A percentile compares a stretch with the other conserved stretches of the same genome.
Evolutionary conservation across 1,284 basidiomycete genomes (phyloP).

Genomic region (Marasmius sp.): DNA sequence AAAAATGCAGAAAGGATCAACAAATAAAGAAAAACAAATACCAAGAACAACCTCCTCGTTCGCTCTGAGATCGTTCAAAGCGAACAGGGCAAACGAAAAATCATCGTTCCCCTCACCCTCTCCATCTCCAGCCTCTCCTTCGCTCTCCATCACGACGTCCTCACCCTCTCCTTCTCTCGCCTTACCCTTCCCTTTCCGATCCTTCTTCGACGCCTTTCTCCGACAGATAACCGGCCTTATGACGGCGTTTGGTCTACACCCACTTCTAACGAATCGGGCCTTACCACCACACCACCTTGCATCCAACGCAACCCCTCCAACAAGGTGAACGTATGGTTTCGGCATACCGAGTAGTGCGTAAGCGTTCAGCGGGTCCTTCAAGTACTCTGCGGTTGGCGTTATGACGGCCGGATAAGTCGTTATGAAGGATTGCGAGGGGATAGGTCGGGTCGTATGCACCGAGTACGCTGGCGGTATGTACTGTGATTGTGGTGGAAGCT

Average conservation of each 20-base stretch:
- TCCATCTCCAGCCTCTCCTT: slow-evolving; percentile 13
- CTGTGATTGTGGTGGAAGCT: neutral
- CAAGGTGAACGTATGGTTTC: slow-evolving; percentile 76
- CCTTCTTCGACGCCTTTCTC: slow-evolving; percentile 19
- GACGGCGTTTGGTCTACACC: slow-evolving; percentile 90
- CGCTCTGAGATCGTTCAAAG: slow-evolving; percentile 71
- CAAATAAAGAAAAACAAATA: neutral
- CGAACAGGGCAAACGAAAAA: slow-evolving; percentile 84
- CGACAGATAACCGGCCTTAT: slow-evolving; percentile 74
- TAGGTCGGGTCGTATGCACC: slow-evolving; percentile 48
- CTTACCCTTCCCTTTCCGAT: neutral
- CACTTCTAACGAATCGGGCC: slow-evolving; percentile 76
- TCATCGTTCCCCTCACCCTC: slow-evolving; percentile 38
- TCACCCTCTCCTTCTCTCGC: slow-evolving; percentile 13
- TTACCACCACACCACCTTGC: slow-evolving; percentile 77
- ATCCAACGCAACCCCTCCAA: slow-evolving; percentile 84
- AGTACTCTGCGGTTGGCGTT: slow-evolving; percentile 60
- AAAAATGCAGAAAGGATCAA: neutral
- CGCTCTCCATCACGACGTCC: slow-evolving; percentile 1
- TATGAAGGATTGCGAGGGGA: slow-evolving; percentile 49
- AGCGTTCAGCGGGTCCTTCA: slow-evolving; percentile 65
- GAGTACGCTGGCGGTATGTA: slow-evolving; percentile 51
- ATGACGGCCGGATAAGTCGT: slow-evolving; percentile 59
- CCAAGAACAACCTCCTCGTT: slow-evolving; percentile 64
- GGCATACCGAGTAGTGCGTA: slow-evolving; percentile 74